phyloP scores from a whole-genome alignment of 73 alveolate species.

The Tetrahymena malaccensis region DNA sequence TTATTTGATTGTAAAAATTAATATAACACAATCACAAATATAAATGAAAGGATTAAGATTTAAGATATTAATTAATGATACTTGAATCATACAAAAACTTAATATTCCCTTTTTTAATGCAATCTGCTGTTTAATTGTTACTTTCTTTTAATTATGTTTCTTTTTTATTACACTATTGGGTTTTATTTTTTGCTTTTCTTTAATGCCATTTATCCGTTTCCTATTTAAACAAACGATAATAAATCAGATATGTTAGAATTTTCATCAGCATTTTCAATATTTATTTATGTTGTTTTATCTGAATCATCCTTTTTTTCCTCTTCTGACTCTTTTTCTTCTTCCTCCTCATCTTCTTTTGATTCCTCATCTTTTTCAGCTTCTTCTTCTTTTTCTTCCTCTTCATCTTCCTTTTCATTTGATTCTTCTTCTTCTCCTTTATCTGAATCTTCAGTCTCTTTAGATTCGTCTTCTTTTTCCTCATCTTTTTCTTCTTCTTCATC shows the following conservation, averaged over 20 bases:
- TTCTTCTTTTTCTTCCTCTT: neutral
- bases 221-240: neutral
- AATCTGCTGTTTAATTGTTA: neutral
- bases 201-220: no score
- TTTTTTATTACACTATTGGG: neutral
- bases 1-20: no score
- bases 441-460: neutral
- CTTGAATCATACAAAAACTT: neutral
- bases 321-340: neutral
- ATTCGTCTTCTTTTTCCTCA: neutral
- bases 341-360: neutral
- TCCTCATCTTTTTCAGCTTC: neutral
- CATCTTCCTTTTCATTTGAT: neutral
- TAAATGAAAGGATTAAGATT: neutral
- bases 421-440: neutral
- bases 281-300: neutral
- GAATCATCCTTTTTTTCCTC: neutral
- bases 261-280: neutral
- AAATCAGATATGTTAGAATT: neutral
- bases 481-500: neutral
- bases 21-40: neutral
- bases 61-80: neutral
- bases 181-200: neutral
- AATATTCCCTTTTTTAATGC: neutral
- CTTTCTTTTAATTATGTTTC: neutral